These are phyloP conservation scores for Colletotrichum orchidophilum DNA, from an alignment of 2,329 filamentous ascomycete species.

Conservation along the genomic window DNA sequence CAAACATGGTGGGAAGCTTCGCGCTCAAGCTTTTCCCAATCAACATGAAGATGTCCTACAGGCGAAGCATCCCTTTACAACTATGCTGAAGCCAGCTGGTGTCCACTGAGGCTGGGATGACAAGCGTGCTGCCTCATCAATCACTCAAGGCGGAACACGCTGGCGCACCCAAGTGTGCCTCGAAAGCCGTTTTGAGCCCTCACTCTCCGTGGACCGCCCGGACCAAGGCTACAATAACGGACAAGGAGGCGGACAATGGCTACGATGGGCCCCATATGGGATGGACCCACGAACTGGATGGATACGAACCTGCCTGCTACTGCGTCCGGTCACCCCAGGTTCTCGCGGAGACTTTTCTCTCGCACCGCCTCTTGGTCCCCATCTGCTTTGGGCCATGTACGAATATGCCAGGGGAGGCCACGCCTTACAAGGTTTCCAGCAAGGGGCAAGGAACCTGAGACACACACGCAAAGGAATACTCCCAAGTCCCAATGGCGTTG, in stretches of 20 bases:
- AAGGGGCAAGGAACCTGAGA: constrained; percentile 33
- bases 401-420: constrained; percentile 24
- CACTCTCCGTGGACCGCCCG: constrained; percentile 3
- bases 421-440: constrained; percentile 31
- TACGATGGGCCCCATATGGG: not conserved
- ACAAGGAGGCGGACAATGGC: constrained; percentile 15
- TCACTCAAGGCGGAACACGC: constrained; percentile 16
- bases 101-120: not conserved
- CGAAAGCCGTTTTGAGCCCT: constrained; percentile 12
- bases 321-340: constrained; percentile 16
- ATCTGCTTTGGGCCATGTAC: constrained; percentile 23
- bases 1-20: constrained; percentile 16
- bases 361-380: constrained; percentile 18
- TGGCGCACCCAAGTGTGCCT: not conserved
- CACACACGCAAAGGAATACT: constrained; percentile 19
- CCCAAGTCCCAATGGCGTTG: constrained; percentile 13
- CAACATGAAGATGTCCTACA: not conserved
- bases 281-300: constrained; percentile 1
- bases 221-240: constrained; percentile 12
- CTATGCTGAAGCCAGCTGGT: not conserved
- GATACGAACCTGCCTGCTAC: constrained; percentile 16
- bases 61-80: not conserved
- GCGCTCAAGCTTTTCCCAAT: not conserved
- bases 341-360: constrained; percentile 29
- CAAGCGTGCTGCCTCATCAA: constrained; percentile 10